Evolutionary conservation across 148 eudicot species (phyloP).

Genomic region (Drosera capensis): DNA sequence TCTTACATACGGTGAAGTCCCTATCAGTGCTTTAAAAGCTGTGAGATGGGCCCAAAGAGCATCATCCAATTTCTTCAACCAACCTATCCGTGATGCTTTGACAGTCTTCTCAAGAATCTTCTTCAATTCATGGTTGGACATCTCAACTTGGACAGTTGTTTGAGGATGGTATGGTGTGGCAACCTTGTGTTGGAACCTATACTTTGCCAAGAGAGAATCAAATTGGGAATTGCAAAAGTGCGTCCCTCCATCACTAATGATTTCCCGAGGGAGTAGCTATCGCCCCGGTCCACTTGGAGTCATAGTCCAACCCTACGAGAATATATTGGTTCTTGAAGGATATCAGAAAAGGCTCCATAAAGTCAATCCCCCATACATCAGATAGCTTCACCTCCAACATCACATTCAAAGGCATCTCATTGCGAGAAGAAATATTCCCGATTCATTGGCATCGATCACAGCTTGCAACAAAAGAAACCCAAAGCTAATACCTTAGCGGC

Average conservation of each 20-base stretch:
- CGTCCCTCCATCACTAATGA: not conserved
- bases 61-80: conserved; percentile 1
- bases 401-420: not conserved
- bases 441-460: not conserved
- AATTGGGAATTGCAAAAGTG: not conserved
- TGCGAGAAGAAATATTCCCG: not conserved
- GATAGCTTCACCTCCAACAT: not conserved
- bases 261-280: not conserved
- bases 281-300: conserved; percentile 2
- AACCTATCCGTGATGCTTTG: not conserved
- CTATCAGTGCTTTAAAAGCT: not conserved
- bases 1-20: not conserved
- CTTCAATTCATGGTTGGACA: conserved; percentile 1
- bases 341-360: conserved; percentile 7
- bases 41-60: conserved; percentile 8
- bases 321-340: too few species aligned
- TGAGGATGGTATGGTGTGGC: not conserved
- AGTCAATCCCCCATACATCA: not conserved
- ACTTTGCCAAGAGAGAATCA: not conserved
- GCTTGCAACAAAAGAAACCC: not conserved
- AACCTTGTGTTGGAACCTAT: not conserved
- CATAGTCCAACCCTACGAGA: conserved; percentile 2
- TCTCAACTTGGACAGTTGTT: conserved; percentile 1
- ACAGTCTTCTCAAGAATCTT: not conserved
- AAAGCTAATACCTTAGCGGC: too few species aligned